Evolutionary conservation across 129 eudicot species (phyloP).

Genomic region (Tagetes erecta): DNA sequence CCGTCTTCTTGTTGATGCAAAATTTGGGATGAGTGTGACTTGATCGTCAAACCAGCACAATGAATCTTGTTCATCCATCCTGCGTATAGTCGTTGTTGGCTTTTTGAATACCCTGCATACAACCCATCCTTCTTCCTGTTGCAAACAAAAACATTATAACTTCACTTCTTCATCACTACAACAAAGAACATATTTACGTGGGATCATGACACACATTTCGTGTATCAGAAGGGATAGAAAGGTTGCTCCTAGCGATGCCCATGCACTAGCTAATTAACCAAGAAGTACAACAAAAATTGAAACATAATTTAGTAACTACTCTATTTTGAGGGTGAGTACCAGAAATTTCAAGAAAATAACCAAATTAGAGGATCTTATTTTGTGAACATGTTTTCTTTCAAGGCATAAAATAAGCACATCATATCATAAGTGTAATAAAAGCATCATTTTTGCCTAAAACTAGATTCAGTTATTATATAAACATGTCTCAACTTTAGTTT

Average conservation of each 20-base stretch:
- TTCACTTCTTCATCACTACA: background rate
- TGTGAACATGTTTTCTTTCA: constrained; percentile 18
- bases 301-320: background rate
- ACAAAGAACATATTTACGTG: too few relatives aligned
- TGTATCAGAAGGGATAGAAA: too few relatives aligned
- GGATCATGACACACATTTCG: too few relatives aligned
- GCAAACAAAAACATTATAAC: background rate
- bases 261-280: too few relatives aligned
- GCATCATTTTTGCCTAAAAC: background rate
- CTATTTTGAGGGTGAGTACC: constrained; percentile 1
- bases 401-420: constrained; percentile 1
- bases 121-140: constrained; percentile 97
- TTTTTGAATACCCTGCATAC: constrained; percentile 89
- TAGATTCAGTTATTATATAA: background rate
- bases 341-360: background rate
- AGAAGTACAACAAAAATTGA: too few relatives aligned
- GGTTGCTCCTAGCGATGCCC: too few relatives aligned
- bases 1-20: constrained; percentile 49
- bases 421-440: background rate
- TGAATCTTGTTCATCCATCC: constrained; percentile 60
- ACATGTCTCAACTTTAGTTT: background rate
- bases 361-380: constrained; percentile 15
- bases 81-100: constrained; percentile 52
- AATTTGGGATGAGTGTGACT: constrained; percentile 75
- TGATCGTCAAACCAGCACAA: constrained; percentile 77